Conservation (phyloP, 768 basidiomycete genomes). For the Lanmaoa rubissima region DNA sequence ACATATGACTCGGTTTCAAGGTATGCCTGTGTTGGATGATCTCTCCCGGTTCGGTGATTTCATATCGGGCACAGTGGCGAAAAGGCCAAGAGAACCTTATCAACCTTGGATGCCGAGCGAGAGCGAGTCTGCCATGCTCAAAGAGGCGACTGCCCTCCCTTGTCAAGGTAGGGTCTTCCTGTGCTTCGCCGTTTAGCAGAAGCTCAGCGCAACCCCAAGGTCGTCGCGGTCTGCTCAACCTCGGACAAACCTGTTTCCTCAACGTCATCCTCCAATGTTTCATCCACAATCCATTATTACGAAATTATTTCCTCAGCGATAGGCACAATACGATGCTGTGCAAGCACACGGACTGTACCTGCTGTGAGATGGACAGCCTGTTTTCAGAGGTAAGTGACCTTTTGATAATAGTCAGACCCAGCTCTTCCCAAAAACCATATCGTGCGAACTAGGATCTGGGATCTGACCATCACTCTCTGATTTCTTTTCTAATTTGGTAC, state of each 20-base stretch:
- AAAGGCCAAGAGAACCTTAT: constrained; percentile 46
- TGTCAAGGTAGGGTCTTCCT: constrained; percentile 61
- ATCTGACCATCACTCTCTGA: background rate
- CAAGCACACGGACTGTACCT: constrained; percentile 72
- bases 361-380: constrained; percentile 91
- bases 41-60: background rate
- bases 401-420: background rate
- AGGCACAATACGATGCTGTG: constrained; percentile 78
- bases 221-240: constrained; percentile 81
- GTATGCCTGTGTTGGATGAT: background rate
- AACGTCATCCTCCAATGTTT: constrained; percentile 90
- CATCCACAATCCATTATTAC: constrained; percentile 83
- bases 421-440: too few species aligned
- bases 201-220: constrained; percentile 39
- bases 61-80: constrained; percentile 30
- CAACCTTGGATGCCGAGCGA: constrained; percentile 47
- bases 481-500: background rate
- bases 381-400: constrained; percentile 58
- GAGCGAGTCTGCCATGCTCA: constrained; percentile 44
- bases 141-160: constrained; percentile 50
- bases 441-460: background rate
- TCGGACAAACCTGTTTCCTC: constrained; percentile 93
- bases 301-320: constrained; percentile 88
- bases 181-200: background rate
- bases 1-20: constrained; percentile 56